phyloP scores from a whole-genome alignment of 2,329 filamentous ascomycete species.

The Emergomyces orientalis region DNA sequence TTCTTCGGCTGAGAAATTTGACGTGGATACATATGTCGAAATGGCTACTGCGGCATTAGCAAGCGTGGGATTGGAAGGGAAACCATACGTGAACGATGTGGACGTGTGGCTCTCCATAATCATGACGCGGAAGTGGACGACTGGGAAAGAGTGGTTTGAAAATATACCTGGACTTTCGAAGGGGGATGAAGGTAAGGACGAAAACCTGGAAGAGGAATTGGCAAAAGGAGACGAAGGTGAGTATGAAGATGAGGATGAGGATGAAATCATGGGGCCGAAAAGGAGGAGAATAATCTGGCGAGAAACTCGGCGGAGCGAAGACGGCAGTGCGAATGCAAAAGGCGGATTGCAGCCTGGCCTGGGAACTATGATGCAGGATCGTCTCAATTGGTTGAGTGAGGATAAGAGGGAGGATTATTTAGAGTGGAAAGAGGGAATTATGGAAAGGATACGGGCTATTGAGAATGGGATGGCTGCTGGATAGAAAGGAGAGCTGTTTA shows the following conservation, averaged over 20 bases:
- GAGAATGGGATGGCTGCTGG: conserved; percentile 13
- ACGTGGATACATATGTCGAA: conserved; percentile 34
- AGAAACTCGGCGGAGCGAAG: conserved; percentile 1
- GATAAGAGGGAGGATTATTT: conserved; percentile 35
- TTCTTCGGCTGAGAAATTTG: conserved; percentile 24
- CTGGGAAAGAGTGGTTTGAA: conserved; percentile 58
- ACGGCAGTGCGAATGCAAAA: conserved; percentile 14
- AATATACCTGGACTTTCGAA: conserved; percentile 38
- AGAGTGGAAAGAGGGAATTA: conserved; percentile 36
- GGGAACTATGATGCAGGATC: conserved; percentile 44
- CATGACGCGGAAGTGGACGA: conserved; percentile 40
- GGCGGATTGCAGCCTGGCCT: conserved; percentile 37
- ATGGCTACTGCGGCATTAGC: conserved; percentile 33
- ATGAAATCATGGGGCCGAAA: conserved; percentile 21
- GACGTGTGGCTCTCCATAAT: conserved; percentile 54
- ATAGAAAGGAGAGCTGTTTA: background rate
- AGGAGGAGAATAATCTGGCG: conserved; percentile 20
- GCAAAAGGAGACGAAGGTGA: conserved; percentile 14
- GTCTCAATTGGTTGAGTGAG: conserved; percentile 40
- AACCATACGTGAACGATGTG: conserved; percentile 45
- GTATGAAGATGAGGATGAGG: conserved; percentile 28
- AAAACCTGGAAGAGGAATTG: conserved; percentile 5
- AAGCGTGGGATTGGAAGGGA: conserved; percentile 24
- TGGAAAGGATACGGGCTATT: conserved; percentile 30
- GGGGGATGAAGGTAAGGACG: conserved; percentile 13